Evolutionary conservation across 805 yeast genomes (phyloP).

Genomic region (Myxozyma monticola): DNA sequence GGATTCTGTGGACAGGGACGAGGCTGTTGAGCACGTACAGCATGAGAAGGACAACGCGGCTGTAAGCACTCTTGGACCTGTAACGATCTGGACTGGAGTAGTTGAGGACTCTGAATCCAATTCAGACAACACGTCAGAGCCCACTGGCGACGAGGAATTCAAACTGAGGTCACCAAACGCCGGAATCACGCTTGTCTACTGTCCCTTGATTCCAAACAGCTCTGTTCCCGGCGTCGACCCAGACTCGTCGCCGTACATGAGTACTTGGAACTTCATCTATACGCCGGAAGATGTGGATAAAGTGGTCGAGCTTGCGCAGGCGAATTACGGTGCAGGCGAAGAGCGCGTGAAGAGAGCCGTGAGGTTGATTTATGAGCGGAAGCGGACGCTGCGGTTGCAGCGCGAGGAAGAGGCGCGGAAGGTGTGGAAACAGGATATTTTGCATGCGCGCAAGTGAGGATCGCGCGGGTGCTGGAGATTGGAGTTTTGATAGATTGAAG

Average conservation of each 20-base stretch:
- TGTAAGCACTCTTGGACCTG: constrained; percentile 16
- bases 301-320: constrained; percentile 26
- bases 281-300: constrained; percentile 31
- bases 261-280: constrained; percentile 34
- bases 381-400: constrained; percentile 17
- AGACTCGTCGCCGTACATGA: constrained; percentile 28
- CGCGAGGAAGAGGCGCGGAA: constrained; percentile 1
- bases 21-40: constrained; percentile 2
- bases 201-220: constrained; percentile 32
- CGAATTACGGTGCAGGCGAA: constrained; percentile 29
- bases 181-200: constrained; percentile 32
- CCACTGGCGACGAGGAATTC: constrained; percentile 12
- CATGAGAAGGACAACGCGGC: not conserved
- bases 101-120: constrained; percentile 3
- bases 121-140: not conserved
- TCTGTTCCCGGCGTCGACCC: constrained; percentile 32
- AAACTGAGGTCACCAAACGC: constrained; percentile 4
- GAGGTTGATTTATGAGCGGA: constrained; percentile 29
- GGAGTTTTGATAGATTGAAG: too few relatives aligned
- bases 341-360: constrained; percentile 27
- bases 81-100: constrained; percentile 25
- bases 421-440: constrained; percentile 5
- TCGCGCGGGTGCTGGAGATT: too few relatives aligned
- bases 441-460: constrained; percentile 1
- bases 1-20: constrained; percentile 1